phyloP scores from a whole-genome alignment of 1,139 yeast species.

The Kodamaea sp. region DNA sequence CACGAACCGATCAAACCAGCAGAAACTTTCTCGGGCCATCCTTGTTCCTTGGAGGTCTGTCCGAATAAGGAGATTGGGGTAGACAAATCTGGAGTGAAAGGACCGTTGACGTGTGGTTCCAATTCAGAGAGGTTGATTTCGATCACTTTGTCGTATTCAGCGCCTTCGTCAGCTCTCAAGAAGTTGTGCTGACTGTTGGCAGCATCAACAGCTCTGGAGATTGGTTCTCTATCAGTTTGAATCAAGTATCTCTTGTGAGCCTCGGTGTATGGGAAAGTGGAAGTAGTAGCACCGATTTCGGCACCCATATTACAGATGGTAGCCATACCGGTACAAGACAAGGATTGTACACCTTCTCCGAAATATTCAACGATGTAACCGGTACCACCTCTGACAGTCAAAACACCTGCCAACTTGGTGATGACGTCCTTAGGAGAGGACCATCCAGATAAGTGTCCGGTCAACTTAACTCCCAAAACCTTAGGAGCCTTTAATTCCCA shows the following conservation, averaged over 20 bases:
- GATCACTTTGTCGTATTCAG: constrained; percentile 93
- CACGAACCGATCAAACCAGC: constrained; percentile 99
- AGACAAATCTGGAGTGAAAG: constrained; percentile 98
- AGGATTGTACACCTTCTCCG: constrained; percentile 94
- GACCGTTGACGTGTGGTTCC: constrained; percentile 98
- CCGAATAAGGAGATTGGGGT: constrained; percentile 93
- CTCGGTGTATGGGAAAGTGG: constrained; percentile 94
- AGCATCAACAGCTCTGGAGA: constrained; percentile 77
- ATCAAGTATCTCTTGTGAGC: constrained; percentile 87
- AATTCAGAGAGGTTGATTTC: constrained; percentile 93
- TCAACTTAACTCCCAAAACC: constrained; percentile 93
- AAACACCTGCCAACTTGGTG: constrained; percentile 92
- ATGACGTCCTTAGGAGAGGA: constrained; percentile 98
- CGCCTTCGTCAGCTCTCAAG: constrained; percentile 88
- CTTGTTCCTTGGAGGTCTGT: constrained; percentile 83
- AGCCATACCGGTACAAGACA: constrained; percentile 99
- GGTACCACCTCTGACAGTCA: constrained; percentile 99
- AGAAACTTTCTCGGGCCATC: constrained; percentile 92
- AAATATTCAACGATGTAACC: constrained; percentile 97
- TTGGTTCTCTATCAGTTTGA: constrained; percentile 83
- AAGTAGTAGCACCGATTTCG: constrained; percentile 98
- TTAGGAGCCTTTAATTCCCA: constrained; percentile 99
- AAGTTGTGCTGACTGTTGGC: constrained; percentile 73
- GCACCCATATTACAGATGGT: constrained; percentile 99
- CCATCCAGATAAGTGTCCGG: constrained; percentile 97